Percentiles rank a stretch among this genome's conserved stretches.
phyloP scores from a whole-genome alignment of 139 green algal genomes.

The Zygnema cylindricum region DNA sequence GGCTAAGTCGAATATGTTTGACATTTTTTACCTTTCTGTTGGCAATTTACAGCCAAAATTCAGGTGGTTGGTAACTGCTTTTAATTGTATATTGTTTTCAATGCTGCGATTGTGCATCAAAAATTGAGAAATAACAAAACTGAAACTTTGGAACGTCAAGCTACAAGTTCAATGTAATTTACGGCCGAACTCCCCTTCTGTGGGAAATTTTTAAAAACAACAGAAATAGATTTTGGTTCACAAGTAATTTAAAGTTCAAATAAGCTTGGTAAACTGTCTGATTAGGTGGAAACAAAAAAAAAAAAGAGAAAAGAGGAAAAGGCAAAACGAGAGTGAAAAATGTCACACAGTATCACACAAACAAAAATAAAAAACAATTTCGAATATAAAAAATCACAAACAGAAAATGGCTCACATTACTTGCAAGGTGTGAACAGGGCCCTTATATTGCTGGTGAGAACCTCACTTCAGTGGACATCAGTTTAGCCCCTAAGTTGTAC shows the following conservation, averaged over 20 bases:
- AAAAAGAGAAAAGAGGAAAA: neutral
- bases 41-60: too few species aligned
- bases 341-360: neutral
- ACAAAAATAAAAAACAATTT: neutral
- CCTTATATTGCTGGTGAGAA: conserved; percentile 46
- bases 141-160: too few species aligned
- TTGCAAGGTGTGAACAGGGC: conserved; percentile 5
- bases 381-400: conserved; percentile 6
- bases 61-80: neutral
- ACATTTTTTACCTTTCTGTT: too few species aligned
- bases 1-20: too few species aligned
- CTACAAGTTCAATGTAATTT: too few species aligned
- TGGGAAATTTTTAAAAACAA: neutral
- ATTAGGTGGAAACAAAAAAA: neutral
- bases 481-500: conserved; percentile 84
- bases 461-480: conserved; percentile 68
- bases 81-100: too few species aligned
- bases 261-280: neutral
- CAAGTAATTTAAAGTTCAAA: neutral
- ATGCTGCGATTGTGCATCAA: too few species aligned
- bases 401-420: neutral
- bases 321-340: neutral
- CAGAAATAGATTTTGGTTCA: neutral
- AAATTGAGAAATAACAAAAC: neutral
- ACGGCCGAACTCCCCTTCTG: neutral